phyloP scores from a whole-genome alignment of 495 filamentous ascomycete genomes.

The Sabuloglossum arenarium region DNA sequence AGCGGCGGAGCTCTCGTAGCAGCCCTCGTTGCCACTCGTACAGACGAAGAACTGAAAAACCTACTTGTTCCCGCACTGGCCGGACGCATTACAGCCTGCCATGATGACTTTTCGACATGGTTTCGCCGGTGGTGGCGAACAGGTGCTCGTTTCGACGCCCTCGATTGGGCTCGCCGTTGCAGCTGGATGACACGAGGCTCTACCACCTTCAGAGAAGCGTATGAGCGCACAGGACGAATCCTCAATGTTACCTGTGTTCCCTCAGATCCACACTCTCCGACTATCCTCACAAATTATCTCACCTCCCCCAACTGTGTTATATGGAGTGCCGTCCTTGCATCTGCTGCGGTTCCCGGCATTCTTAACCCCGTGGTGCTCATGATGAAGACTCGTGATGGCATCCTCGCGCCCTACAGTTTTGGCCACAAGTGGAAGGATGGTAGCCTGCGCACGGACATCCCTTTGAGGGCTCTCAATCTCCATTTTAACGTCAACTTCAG shows the following conservation, averaged over 20 bases:
- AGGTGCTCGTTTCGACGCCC: conserved; percentile 78
- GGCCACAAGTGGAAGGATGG: conserved; percentile 99
- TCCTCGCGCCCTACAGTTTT: conserved; percentile 67
- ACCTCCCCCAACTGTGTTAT: conserved; percentile 93
- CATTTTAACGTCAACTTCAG: conserved; percentile 97
- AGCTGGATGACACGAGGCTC: conserved; percentile 79
- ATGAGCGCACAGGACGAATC: conserved; percentile 81
- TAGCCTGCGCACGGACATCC: conserved; percentile 81
- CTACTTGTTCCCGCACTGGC: conserved; percentile 74
- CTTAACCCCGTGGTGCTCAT: conserved; percentile 91
- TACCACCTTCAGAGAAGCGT: conserved; percentile 88
- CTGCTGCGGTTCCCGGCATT: conserved; percentile 89
- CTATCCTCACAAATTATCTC: conserved; percentile 80
- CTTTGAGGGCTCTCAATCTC: conserved; percentile 75
- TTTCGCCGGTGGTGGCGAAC: conserved; percentile 70
- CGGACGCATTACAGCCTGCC: conserved; percentile 64
- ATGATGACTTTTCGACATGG: conserved; percentile 60
- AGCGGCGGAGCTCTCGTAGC: conserved; percentile 87
- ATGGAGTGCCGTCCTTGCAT: conserved; percentile 90
- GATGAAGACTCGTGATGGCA: conserved; percentile 68
- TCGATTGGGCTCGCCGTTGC: conserved; percentile 74
- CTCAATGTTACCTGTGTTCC: conserved; percentile 95
- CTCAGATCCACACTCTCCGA: conserved; percentile 82
- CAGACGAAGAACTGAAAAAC: conserved; percentile 69
- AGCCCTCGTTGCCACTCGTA: conserved; percentile 69